Evolutionary conservation across 1,284 basidiomycete genomes (phyloP).

Genomic region (Marasmius fiardii): DNA sequence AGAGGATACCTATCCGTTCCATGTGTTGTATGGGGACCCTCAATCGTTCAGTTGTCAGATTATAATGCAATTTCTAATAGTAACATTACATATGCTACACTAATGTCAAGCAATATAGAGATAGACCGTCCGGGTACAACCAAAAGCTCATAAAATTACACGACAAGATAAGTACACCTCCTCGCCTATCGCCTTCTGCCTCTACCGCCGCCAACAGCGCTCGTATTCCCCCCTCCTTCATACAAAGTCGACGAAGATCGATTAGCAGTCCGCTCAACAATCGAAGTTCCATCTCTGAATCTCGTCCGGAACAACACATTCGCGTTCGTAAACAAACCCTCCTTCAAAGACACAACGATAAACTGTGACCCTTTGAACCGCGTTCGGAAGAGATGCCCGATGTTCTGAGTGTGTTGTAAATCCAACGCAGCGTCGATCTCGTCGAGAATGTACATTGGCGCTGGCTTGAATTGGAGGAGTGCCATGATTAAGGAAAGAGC

Average conservation of each 20-base stretch:
- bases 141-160: too few relatives aligned
- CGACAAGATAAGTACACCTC: neutral
- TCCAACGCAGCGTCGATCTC: slow-evolving; percentile 98
- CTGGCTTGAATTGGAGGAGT: slow-evolving; percentile 96
- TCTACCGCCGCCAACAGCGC: neutral
- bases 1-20: too few relatives aligned
- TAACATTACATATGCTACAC: too few relatives aligned
- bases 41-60: too few relatives aligned
- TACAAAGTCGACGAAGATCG: slow-evolving; percentile 40
- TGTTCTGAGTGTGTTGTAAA: slow-evolving; percentile 94
- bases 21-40: too few relatives aligned
- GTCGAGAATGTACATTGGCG: slow-evolving; percentile 99
- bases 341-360: slow-evolving; percentile 97
- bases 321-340: slow-evolving; percentile 96
- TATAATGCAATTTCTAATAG: too few relatives aligned
- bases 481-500: slow-evolving; percentile 98
- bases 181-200: neutral
- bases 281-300: slow-evolving; percentile 89
- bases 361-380: slow-evolving; percentile 99
- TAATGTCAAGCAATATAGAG: too few relatives aligned
- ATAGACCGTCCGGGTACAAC: too few relatives aligned
- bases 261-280: slow-evolving; percentile 79
- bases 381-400: slow-evolving; percentile 93
- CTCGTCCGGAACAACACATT: slow-evolving; percentile 94
- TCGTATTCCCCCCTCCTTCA: neutral